Evolutionary conservation across 768 basidiomycete species (phyloP), one percentile per base, ranked within the genome.

Genomic region (Phlebiopsis gigantea): DNA sequence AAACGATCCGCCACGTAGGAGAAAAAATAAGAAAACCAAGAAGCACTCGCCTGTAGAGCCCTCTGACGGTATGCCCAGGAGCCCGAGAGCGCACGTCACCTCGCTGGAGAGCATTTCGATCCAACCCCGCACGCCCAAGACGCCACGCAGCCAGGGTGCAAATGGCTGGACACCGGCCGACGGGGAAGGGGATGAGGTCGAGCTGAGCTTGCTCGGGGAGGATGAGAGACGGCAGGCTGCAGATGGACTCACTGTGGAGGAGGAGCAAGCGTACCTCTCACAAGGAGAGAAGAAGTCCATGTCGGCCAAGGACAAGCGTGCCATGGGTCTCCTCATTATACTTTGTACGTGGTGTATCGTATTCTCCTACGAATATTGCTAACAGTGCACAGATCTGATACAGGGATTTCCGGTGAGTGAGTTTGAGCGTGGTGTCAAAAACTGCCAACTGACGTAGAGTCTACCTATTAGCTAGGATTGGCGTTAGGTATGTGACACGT

Each of bases 311-410:
- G 95, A 98, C 72, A 89, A 88, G 71, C 77, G 82, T 63, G 90
- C 87, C 48, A 92, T 98, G 79, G 82, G 81, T 4, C 73, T 98
- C 53, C 75, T 98, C 30, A 87, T 93, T 70, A 75, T 93, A 63
- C 77, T 98, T 49, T 98, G 93, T 96, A 65, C 74, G 93, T 80
- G 17, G 31, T 5, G 14, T 30, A 8, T 26, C 15, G 21, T 15
- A 8, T 29, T 24, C 30, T 60, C 17, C 50, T n/a, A 42, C 50
- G 30, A 31, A 51, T 60, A 17, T n/a, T 22, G 0, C 49, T 46
- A 6, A 43, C 50, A 43, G 26, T 34, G 47, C 50, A 54, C 62
- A 89, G 87, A 89, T 68, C 76, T 89, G 31, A 83, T 88, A 52
- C 68, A 69, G 61, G 68, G 68, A 55, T 67, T 69, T 46, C 68